Evolutionary conservation across 2,329 filamentous ascomycete species (phyloP), one percentile per base, ranked within the genome.

Genomic region (Rhynchosporium agropyri): DNA sequence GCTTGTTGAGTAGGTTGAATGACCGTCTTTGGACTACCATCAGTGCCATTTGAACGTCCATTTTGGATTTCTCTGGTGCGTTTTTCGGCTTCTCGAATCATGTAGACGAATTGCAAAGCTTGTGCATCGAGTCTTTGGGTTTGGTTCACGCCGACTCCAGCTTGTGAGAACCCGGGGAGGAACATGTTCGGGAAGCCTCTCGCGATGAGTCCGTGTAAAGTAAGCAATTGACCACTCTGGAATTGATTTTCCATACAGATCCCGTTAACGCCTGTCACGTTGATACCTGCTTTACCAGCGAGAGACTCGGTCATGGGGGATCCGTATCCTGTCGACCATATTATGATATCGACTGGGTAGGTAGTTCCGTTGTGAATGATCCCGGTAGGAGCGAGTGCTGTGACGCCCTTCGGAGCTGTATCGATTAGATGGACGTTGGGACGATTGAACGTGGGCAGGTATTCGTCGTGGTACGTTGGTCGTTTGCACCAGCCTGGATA

Each of bases 401-500:
- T 76, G 2, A 85, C 72, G 6, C 84, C 83, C 64, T 79, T 77
- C 4, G 82, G 83, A 36, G 82, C 74, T 0, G 84, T 88, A 70
- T 89, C 84, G 15, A 89, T 76, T 0, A 89, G 80, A 5, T 79
- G 77, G 3, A 89, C 86, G 67, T 86, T 81, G 0, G 78, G 73
- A 36, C 70, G 71, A 73, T 89, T 89, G 79, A 89, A 89, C 0
- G 80, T 68, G 2, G 77, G 70, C 0, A 89, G 78, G 68, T 86
- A 88, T 4, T 80, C 78, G 68, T 88, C 83, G 73, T 84, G 83
- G 73, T 87, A 88, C 46, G 77, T 81, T 0, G 86, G 85, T 0
- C 86, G 80, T 72, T 89, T 89, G 76, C 86, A 89, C 80, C 82
- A 87, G 0, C 75, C 74, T 0, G 82, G 79, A 69, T 88, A 89